Base-by-base conservation (phyloP, 1,139 yeast genomes). In the Lodderomyces parapsilosis region DNA sequence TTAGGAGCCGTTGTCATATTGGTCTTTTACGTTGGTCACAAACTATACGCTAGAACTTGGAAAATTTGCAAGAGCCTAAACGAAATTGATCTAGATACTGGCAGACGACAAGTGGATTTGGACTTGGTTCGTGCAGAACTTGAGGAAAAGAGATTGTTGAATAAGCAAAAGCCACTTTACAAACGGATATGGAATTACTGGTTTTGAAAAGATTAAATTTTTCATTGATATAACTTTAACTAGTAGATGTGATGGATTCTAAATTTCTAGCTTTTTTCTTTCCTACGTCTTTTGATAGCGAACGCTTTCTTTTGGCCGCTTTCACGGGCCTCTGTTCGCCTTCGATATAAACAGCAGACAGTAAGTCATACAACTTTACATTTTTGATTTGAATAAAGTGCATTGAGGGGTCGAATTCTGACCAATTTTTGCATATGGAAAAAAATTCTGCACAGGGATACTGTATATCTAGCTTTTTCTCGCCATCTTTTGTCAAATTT, bases 391-490 rank as follows among this genome's bases (percentile, higher is more conserved):
- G 77, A 47, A 85, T 67, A 23, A 78, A 75, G 59, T 83, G 74
- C n/a, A 74, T 63, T 35, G 78, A 77, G 44, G 78, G 83, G 51
- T 84, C 78, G 56, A 78, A 93, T 32, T 73, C 71, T 11, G 74
- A 71, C 82, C 93, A 88, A 32, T 80, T 74, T 52, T 88, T 83
- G 62, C 97, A 88, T 14, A 89, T 66, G 42, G 76, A 82, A 63
- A 76, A 88, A 60, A 91, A 93, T 49, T 93, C 99, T 15, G 89
- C 78, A 58, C 98, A 91, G 8, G 98, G 97, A 53, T 84, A 78
- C 55, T 89, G 96, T 42, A 93, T 86, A 59, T 93, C 97, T 49
- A 93, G 74, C 54, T 83, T 84, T 56, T 80, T 83, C 27, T 71
- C 80, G 10, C 74, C 78, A 13, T 57, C 75, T 27, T 59, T 63